Evolutionary conservation across 2,329 filamentous ascomycete genomes (phyloP), one percentile per base, ranked within the genome.

Genomic region (Lachnellula arida): DNA sequence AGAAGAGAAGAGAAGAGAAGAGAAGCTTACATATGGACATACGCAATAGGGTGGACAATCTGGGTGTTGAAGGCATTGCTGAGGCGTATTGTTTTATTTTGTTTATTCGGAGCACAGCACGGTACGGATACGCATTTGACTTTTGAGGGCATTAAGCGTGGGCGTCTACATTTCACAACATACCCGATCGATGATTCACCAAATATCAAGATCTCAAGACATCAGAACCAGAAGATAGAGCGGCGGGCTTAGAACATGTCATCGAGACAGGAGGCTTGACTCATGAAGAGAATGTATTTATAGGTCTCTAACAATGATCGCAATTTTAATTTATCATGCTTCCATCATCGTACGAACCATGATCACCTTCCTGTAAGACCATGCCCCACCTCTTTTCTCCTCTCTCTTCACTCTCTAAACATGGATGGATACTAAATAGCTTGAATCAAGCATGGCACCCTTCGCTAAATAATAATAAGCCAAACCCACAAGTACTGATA

Each of bases 111-210:
- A 40, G 53, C 34, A 53, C 37, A 50, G 47, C 22, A 42, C 39
- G 39, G 39, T n/a, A 42, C 39, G 39, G 15, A 42, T 42, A 19
- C 37, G 17, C 14, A 40, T 57, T 46, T 53, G 49, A 46, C 51
- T 50, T 47, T 47, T 47, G 22, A 47, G 51, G 58, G 64, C 63
- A 65, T 64, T 53, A 32, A 65, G 64, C 63, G 57, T 59, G 47
- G 63, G 64, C 64, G 64, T 67, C 55, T 43, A 56, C 56, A 53
- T 62, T 57, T 54, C 55, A 48, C 42, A 59, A 57, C 63, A 65
- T 65, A 65, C 63, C 62, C 60, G 51, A 56, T 60, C 53, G 46
- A 63, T 61, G 58, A 49, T 53, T 50, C 32, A 60, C 51, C 52
- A 55, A 47, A 32, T 47, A 47, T 47, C 22, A 47, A 47, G 44